These are phyloP conservation scores for Puccinia sorghi DNA, from an alignment of 1,284 basidiomycete genomes.

Conservation along the genomic window DNA sequence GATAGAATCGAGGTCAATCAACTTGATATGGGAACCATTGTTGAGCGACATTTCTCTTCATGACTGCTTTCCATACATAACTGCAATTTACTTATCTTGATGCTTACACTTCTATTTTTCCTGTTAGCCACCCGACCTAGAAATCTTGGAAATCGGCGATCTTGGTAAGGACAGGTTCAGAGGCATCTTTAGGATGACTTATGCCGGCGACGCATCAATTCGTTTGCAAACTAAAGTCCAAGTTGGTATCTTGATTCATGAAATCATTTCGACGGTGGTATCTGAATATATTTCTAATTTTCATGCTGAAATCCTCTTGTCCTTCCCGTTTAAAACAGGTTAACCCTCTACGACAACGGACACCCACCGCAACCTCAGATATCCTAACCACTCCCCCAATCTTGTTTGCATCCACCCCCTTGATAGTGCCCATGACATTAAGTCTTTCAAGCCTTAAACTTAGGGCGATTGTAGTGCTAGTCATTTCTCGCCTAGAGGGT, in stretches of 20 bases:
- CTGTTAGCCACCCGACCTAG: conserved; percentile 85
- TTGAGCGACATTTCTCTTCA: conserved; percentile 62
- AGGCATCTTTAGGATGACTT: conserved; percentile 93
- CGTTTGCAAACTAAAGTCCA: conserved; percentile 95
- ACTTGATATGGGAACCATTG: conserved; percentile 95
- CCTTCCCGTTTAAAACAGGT: conserved; percentile 64
- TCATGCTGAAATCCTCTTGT: conserved; percentile 57
- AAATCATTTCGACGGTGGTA: neutral
- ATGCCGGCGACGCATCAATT: conserved; percentile 92
- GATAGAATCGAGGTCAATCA: conserved; percentile 97
- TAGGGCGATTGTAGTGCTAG: conserved; percentile 93
- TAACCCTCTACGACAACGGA: conserved; percentile 90
- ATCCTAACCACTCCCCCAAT: conserved; percentile 73
- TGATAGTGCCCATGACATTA: conserved; percentile 96
- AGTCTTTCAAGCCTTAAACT: conserved; percentile 92
- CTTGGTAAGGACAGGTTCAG: conserved; percentile 92
- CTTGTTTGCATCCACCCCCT: conserved; percentile 84
- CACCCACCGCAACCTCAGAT: conserved; percentile 63
- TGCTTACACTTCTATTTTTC: neutral
- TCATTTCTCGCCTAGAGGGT: conserved; percentile 93
- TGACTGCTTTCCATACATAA: too few species aligned
- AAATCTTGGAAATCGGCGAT: conserved; percentile 97
- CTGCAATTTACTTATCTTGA: neutral
- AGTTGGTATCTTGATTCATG: conserved; percentile 62
- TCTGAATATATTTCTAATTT: too few species aligned